Evolutionary conservation across 2,329 filamentous ascomycete species (phyloP).

Genomic region (Colletotrichum simmondsii): DNA sequence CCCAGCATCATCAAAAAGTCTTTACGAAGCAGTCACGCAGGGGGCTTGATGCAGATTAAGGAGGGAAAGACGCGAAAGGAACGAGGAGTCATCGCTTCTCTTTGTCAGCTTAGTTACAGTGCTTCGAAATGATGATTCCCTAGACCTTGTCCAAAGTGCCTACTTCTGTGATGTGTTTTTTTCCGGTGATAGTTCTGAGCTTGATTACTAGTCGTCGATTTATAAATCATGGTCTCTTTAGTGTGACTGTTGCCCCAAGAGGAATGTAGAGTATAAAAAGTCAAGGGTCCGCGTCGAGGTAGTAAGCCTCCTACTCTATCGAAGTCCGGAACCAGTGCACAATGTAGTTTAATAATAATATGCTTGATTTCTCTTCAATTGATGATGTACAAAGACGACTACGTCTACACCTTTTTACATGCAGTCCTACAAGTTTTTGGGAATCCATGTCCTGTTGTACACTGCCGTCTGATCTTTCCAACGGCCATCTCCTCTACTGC

Average conservation of each 20-base stretch:
- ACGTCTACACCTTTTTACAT: constrained; percentile 19
- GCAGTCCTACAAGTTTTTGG: constrained; percentile 22
- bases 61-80: constrained; percentile 32
- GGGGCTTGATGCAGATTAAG: constrained; percentile 45
- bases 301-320: no score
- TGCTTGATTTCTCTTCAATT: constrained; percentile 7
- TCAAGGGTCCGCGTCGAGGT: no score
- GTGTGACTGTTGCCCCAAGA: background rate
- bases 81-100: constrained; percentile 31
- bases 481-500: background rate
- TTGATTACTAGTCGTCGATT: no score
- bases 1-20: constrained; percentile 49
- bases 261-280: no score
- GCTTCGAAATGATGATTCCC: constrained; percentile 28
- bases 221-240: no score
- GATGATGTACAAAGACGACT: constrained; percentile 31
- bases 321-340: no score
- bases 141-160: background rate
- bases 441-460: constrained; percentile 33
- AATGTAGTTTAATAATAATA: background rate
- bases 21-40: constrained; percentile 50
- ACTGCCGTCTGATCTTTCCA: constrained; percentile 7
- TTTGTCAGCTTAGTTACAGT: constrained; percentile 32
- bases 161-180: no score
- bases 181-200: no score